Conservation (phyloP, 2,329 filamentous ascomycete genomes). For the Cryphonectria carpinicola region DNA sequence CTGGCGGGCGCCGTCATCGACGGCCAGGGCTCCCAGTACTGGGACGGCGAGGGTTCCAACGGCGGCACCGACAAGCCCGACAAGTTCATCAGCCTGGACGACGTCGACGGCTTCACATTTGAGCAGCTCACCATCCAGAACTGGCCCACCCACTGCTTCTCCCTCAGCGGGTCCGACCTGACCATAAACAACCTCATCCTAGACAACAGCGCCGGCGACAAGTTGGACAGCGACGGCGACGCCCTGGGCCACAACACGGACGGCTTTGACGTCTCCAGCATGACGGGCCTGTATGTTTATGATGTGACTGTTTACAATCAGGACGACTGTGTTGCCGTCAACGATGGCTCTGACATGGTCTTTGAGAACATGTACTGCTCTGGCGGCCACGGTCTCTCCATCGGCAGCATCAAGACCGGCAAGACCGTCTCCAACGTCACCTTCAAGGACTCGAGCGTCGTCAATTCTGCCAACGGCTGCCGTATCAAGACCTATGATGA, state of each 20-base stretch:
- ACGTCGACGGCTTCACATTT: constrained; percentile 42
- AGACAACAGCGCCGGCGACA: constrained; percentile 44
- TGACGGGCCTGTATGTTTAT: constrained; percentile 53
- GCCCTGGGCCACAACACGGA: constrained; percentile 56
- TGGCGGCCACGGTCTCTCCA: constrained; percentile 48
- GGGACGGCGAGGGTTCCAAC: constrained; percentile 43
- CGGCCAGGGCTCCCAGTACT: constrained; percentile 27
- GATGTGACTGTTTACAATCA: constrained; percentile 61
- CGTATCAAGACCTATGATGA: constrained; percentile 54
- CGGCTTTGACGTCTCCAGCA: constrained; percentile 59
- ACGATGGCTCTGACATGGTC: constrained; percentile 54
- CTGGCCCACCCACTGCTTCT: constrained; percentile 47
- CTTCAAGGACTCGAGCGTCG: constrained; percentile 52
- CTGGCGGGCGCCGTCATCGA: constrained; percentile 30
- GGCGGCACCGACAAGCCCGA: constrained; percentile 48
- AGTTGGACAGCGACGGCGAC: constrained; percentile 23
- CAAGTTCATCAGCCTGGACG: constrained; percentile 54
- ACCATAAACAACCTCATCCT: constrained; percentile 42
- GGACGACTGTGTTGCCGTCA: constrained; percentile 63
- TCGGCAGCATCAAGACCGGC: constrained; percentile 49
- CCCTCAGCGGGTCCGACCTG: constrained; percentile 43
- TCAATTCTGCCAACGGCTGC: constrained; percentile 57
- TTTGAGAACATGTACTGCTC: constrained; percentile 50
- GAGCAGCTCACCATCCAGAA: constrained; percentile 45
- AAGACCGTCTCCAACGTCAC: constrained; percentile 57